Evolutionary conservation across 2,329 filamentous ascomycete species (phyloP).

Genomic region (Davidsoniella virescens): DNA sequence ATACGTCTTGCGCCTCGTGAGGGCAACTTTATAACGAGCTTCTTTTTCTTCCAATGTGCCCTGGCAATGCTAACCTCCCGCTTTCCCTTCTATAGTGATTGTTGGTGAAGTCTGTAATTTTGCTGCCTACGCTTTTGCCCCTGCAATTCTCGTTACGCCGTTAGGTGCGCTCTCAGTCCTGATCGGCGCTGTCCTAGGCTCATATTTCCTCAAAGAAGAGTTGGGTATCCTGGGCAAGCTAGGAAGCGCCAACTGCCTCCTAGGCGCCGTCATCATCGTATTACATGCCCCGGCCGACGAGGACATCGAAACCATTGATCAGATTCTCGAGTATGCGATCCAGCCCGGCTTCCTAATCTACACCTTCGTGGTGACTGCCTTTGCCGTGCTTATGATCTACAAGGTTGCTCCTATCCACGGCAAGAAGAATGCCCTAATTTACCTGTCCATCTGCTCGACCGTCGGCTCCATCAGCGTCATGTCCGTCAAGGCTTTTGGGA

Average conservation of each 20-base stretch:
- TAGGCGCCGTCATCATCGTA: conserved; percentile 93
- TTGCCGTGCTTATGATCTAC: conserved; percentile 93
- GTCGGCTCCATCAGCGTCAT: conserved; percentile 97
- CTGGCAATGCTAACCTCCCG: neutral
- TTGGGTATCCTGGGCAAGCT: conserved; percentile 83
- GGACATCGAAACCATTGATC: conserved; percentile 77
- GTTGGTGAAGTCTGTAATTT: conserved; percentile 94
- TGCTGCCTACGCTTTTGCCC: conserved; percentile 92
- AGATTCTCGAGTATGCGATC: conserved; percentile 80
- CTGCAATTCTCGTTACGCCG: conserved; percentile 94
- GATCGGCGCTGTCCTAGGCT: conserved; percentile 85
- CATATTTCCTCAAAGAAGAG: conserved; percentile 84
- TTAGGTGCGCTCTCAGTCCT: conserved; percentile 85
- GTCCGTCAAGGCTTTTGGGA: conserved; percentile 97
- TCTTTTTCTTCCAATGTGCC: conserved; percentile 35
- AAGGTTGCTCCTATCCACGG: conserved; percentile 76
- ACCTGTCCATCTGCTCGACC: conserved; percentile 93
- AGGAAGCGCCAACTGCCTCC: conserved; percentile 88
- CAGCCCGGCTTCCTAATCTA: conserved; percentile 86
- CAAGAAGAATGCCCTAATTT: conserved; percentile 90
- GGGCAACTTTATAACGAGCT: neutral
- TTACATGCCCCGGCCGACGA: conserved; percentile 91
- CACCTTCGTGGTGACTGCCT: conserved; percentile 60
- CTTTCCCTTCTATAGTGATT: conserved; percentile 50
- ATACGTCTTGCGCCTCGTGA: neutral